phyloP scores from a whole-genome alignment of 495 filamentous ascomycete species.

The Xylaria curta region DNA sequence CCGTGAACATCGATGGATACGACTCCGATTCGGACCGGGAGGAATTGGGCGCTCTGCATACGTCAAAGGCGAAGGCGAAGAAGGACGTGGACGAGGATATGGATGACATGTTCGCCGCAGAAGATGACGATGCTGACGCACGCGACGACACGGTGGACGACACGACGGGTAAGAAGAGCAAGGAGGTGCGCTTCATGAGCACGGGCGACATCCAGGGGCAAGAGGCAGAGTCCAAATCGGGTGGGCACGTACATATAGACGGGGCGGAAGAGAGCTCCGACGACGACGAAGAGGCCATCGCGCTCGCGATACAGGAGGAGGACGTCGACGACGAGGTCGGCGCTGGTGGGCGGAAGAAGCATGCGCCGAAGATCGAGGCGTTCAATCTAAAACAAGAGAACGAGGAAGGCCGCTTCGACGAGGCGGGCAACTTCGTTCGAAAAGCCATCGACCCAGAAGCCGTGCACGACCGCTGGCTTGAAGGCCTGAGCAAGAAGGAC shows the following conservation, averaged over 20 bases:
- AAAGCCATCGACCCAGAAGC: constrained; percentile 89
- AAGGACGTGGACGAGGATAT: constrained; percentile 70
- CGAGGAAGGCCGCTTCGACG: constrained; percentile 93
- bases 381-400: constrained; percentile 93
- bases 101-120: constrained; percentile 91
- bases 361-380: constrained; percentile 93
- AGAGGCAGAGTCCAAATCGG: constrained; percentile 72
- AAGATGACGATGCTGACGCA: constrained; percentile 67
- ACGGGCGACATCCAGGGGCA: constrained; percentile 86
- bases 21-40: constrained; percentile 95
- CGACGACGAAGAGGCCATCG: constrained; percentile 72
- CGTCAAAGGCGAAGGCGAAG: constrained; percentile 46
- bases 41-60: constrained; percentile 38
- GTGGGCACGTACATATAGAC: constrained; percentile 65
- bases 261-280: constrained; percentile 47
- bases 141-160: constrained; percentile 57
- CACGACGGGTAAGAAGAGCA: constrained; percentile 68
- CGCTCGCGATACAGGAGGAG: constrained; percentile 67
- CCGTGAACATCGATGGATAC: constrained; percentile 95
- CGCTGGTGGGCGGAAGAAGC: constrained; percentile 85
- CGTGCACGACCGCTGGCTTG: constrained; percentile 89
- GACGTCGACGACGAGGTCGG: constrained; percentile 88
- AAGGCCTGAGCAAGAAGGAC: constrained; percentile 90
- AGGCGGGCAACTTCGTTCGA: constrained; percentile 87
- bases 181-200: constrained; percentile 78